Base-by-base conservation (phyloP, 495 filamentous ascomycete species). In the Jackrogersella multiformis region DNA sequence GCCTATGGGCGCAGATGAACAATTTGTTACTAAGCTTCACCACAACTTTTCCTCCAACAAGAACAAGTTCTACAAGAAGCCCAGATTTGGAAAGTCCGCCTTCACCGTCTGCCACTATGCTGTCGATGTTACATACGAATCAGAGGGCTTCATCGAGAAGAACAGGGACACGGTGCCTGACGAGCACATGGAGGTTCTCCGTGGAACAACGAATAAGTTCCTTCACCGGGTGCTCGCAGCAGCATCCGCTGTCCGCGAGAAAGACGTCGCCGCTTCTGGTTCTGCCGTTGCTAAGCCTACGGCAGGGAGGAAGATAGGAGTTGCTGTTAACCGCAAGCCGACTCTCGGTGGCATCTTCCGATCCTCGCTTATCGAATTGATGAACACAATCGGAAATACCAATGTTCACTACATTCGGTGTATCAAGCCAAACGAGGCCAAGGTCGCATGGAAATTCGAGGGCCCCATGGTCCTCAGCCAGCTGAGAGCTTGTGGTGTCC, bases 101-200 rank as follows among this genome's bases (percentile, higher is more conserved):
- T 99, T 99, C 78, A 98, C 96, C 39, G 93, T 99, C 45, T 98
- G 96, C 78, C 95, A 99, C 82, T 99, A 99, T 82, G 95, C 95
- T 49, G 85, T 98, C 63, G 96, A 98, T 72, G 95, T 99, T 71
- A 99, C 95, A 15, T 99, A 99, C 73, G 95, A 99, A 75, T 97
- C 94, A n/a, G 95, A 99, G 74, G 95, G 96, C 12, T 99, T 99
- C 77, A 97, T 99, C 72, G 96, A 99, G 77, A 99, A 99, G 85
- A 99, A 99, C 75, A 87, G 95, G 71, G 95, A 99, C 77, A 99
- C 95, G 23, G 95, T 99, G 42, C 95, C 95, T 5, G 95, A 99
- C 77, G 95, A 99, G 79, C 95, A 98, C 76, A 88, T 98, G 88
- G 93, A 94, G 36, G 88, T 98, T 35, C 84, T 99, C 60, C 90